phyloP scores from a whole-genome alignment of 2,329 filamentous ascomycete species.

The Sclerotinia minor region DNA sequence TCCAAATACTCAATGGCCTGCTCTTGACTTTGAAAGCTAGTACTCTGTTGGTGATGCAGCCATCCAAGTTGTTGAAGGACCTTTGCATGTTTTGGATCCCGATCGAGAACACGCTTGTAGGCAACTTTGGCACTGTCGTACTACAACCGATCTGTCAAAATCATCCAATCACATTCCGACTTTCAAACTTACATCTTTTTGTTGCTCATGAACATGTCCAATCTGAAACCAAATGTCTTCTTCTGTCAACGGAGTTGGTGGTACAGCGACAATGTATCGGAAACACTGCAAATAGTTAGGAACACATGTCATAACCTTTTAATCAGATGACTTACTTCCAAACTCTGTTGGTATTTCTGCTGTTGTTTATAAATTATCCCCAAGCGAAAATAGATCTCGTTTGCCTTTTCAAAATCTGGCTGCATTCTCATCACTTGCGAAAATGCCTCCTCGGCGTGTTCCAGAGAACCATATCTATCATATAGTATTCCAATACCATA shows the following conservation, averaged over 20 bases:
- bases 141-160: slow-evolving; percentile 50
- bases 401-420: slow-evolving; percentile 95
- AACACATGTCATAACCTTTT: neutral
- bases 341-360: slow-evolving; percentile 85
- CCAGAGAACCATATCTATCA: slow-evolving; percentile 91
- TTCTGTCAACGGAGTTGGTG: slow-evolving; percentile 87
- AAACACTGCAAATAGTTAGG: slow-evolving; percentile 68
- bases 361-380: slow-evolving; percentile 99
- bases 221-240: slow-evolving; percentile 99
- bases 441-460: slow-evolving; percentile 97
- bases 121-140: slow-evolving; percentile 91
- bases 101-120: slow-evolving; percentile 89
- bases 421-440: slow-evolving; percentile 99
- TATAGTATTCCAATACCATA: slow-evolving; percentile 98
- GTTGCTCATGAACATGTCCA: slow-evolving; percentile 96
- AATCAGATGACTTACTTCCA: slow-evolving; percentile 65
- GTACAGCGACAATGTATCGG: slow-evolving; percentile 93
- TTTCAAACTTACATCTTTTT: slow-evolving; percentile 79
- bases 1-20: slow-evolving; percentile 95
- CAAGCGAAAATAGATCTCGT: slow-evolving; percentile 96
- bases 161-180: slow-evolving; percentile 15
- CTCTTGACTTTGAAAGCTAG: slow-evolving; percentile 87
- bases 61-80: slow-evolving; percentile 96
- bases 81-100: slow-evolving; percentile 95
- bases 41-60: slow-evolving; percentile 96